Base-by-base conservation (phyloP, 805 yeast genomes). In the Debaryomyces prosopidis region DNA sequence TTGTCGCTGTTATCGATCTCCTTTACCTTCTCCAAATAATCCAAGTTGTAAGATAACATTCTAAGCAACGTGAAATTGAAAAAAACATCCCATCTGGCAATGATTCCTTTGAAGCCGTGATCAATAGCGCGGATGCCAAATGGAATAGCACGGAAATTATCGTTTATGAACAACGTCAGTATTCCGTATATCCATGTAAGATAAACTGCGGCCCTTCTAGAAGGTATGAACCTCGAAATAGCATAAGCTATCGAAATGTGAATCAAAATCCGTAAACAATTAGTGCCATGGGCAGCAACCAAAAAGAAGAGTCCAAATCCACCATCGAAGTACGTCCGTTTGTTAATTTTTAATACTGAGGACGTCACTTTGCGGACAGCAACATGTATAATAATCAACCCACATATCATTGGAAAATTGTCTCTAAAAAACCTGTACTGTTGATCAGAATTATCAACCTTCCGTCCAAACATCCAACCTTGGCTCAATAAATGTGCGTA, bases 81-180 rank as follows among this genome's bases (percentile, higher is more conserved):
- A 55, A 87, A 89, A 3, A 94, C 97, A 60, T 94, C 97, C 99
- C 99, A 94, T 55, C 98, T 77, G 14, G 82, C 75, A 49, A 94
- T 84, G 11, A 91, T 76, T 0, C 98, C 97, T 39, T 77, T 76
- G 54, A 79, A 85, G 0, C 78, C 76, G 20, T 67, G 54, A 57
- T 89, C 96, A 54, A 87, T 63, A 31, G 77, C 66, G 0, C 71
- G 60, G n/a, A 87, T 62, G 0, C 80, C 84, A 39, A 78, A 75
- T 17, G 77, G 77, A 47, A 76, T 73, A 16, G 77, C 72, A 42
- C 90, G 73, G 49, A 73, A 81, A 42, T 68, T 70, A 55, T 88
- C 96, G 60, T 94, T 94, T 42, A 89, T 58, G 60, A 94, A 89
- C 27, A 94, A 70, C 0, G 91, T 73, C 5, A 74, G 77, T n/a